Percentiles rank a stretch among this genome's conserved stretches.
phyloP scores from a whole-genome alignment of 2,329 filamentous ascomycete species.

The Cordyceps militaris region DNA sequence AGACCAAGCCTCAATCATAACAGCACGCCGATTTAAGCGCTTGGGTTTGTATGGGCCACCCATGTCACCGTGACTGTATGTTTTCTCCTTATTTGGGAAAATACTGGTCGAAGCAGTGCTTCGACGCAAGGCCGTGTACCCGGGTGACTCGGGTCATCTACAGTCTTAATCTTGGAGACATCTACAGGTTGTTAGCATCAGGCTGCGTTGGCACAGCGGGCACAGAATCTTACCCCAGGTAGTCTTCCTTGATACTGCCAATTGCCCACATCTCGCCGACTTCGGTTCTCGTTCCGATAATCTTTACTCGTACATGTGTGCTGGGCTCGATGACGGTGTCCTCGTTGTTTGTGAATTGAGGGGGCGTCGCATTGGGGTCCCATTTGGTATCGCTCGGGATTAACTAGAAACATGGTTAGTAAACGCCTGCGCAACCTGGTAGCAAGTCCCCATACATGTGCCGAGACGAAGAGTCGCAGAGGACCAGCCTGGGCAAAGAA shows the following conservation, averaged over 20 bases:
- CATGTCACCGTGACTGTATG: not conserved
- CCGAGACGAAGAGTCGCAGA: constrained; percentile 70
- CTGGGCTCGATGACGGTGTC: constrained; percentile 91
- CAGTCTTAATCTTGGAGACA: constrained; percentile 17
- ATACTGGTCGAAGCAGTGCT: not conserved
- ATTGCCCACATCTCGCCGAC: constrained; percentile 95
- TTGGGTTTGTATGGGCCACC: not conserved
- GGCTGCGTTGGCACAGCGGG: not conserved
- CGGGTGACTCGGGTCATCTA: not conserved
- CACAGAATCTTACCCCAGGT: constrained; percentile 48
- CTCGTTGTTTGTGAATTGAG: constrained; percentile 91
- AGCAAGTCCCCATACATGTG: constrained; percentile 54
- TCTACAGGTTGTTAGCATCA: constrained; percentile 15
- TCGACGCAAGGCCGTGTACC: not conserved
- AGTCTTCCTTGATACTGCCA: constrained; percentile 88
- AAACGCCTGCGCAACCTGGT: not conserved
- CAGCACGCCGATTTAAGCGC: constrained; percentile 1
- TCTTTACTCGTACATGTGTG: constrained; percentile 87
- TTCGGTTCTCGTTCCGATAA: constrained; percentile 88
- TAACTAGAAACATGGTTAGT: constrained; percentile 46
- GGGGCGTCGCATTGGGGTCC: constrained; percentile 92
- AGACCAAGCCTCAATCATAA: not conserved
- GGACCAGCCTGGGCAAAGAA: constrained; percentile 85
- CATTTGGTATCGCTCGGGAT: constrained; percentile 90
- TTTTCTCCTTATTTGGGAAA: not conserved